phyloP scores from a whole-genome alignment of 371 early-diverging fungal species.

The Apophysomyces trapeziformis region DNA sequence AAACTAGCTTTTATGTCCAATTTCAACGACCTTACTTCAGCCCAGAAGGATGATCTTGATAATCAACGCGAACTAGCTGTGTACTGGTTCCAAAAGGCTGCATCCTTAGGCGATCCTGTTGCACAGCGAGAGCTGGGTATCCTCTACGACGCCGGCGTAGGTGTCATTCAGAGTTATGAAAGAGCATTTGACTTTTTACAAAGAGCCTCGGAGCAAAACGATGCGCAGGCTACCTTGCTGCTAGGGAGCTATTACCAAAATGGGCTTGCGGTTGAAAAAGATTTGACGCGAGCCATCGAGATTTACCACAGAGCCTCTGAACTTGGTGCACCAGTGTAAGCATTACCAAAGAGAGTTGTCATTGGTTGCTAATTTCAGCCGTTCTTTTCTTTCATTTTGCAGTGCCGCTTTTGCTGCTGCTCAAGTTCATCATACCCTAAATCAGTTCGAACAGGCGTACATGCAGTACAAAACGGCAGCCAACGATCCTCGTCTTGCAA shows the following conservation, averaged over 20 bases:
- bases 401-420: conserved; percentile 37
- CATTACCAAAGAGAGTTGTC: conserved; percentile 3
- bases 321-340: conserved; percentile 32
- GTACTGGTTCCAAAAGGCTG: conserved; percentile 50
- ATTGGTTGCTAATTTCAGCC: too few species aligned
- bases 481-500: conserved; percentile 14
- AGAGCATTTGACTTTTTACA: conserved; percentile 79
- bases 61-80: conserved; percentile 33
- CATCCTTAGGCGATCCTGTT: conserved; percentile 42
- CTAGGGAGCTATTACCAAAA: conserved; percentile 51
- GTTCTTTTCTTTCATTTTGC: background rate
- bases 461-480: conserved; percentile 23
- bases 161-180: conserved; percentile 63
- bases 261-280: conserved; percentile 46
- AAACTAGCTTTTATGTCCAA: conserved; percentile 9
- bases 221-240: conserved; percentile 77
- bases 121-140: conserved; percentile 83
- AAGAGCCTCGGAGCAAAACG: conserved; percentile 75
- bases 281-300: conserved; percentile 60
- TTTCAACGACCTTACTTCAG: background rate
- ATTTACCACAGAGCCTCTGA: conserved; percentile 28
- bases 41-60: conserved; percentile 32
- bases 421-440: conserved; percentile 25
- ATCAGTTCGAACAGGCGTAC: conserved; percentile 28
- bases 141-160: conserved; percentile 77